Evolutionary conservation across 345 rosid species (phyloP), one percentile per base, ranked within the genome.

Genomic region (Noccaea bulbosa): DNA sequence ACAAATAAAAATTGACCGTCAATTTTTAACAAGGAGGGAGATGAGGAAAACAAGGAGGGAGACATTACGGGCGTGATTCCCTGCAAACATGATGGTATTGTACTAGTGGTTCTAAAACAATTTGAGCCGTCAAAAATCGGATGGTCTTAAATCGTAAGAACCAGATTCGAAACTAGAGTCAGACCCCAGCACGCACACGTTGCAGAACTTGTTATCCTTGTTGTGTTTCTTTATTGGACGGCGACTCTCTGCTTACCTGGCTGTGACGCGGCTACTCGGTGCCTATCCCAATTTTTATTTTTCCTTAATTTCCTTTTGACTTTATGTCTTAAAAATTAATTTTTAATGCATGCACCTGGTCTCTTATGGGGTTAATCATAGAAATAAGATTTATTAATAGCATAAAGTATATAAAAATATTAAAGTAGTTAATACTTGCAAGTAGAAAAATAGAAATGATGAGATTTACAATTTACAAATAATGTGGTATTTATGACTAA

Each of bases 241-340:
- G 60, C 30, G 74, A 75, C 60, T 69, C 15, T 62, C 39, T 62
- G 71, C 75, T 69, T 45, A 69, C 70, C 46, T 75, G 79, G 79
- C 70, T 62, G 66, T 75, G 75, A 75, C 75, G 79, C 75, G 79
- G 71, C 79, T 54, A 55, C 74, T 63, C 60, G 75, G 51, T 44
- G 56, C 32, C 8, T 46, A 60, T 65, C 44, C 27, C n/a, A 27
- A 17, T 2, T 22, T 27, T 22, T 24, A 41, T 41, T 2, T 22
- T 15, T 22, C 10, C 43, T 41, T 6, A 17, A 16, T 33, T 66
- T 6, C 11, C 39, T 47, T 46, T 51, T 37, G 46, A 73, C 61
- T 35, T 38, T 70, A n/a, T 35, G 30, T 63, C 37, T 45, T 56
- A 37, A 62, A 37, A 62, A 6, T 32, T 43, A 12, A 6, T 12